Evolutionary conservation across 164 flowering plant genomes (phyloP).

Genomic region (Nymphaea colorata): DNA sequence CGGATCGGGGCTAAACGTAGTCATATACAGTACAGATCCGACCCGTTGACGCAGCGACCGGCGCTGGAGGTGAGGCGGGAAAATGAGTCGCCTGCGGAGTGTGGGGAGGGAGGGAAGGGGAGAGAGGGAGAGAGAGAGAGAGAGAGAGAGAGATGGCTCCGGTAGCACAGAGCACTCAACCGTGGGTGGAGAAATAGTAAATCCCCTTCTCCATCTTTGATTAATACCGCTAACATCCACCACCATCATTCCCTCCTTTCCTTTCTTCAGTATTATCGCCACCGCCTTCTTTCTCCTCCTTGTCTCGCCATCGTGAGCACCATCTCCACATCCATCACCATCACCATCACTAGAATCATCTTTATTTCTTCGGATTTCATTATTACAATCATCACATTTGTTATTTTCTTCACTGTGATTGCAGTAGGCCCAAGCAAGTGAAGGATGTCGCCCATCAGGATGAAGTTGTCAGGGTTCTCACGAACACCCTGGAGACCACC

Average conservation of each 20-base stretch:
- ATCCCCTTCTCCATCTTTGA: neutral
- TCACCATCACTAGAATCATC: neutral
- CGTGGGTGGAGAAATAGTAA: conserved; percentile 99
- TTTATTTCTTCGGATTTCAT: neutral
- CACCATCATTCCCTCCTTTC: neutral
- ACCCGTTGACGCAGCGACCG: too few relatives aligned
- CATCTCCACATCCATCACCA: neutral
- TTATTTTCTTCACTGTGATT: neutral
- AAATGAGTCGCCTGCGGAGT: too few relatives aligned
- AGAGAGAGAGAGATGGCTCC: conserved; percentile 52
- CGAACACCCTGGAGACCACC: conserved; percentile 84
- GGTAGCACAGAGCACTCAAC: conserved; percentile 68
- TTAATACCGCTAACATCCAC: neutral
- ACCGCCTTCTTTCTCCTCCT: neutral
- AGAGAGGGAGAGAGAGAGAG: conserved; percentile 2
- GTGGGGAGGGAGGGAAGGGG: conserved; percentile 3
- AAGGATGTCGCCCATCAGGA: conserved; percentile 97
- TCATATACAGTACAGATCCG: too few relatives aligned
- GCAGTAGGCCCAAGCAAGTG: conserved; percentile 91
- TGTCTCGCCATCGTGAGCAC: neutral
- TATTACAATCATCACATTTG: neutral
- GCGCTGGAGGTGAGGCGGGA: too few relatives aligned
- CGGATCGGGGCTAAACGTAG: too few relatives aligned
- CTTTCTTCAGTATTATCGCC: neutral
- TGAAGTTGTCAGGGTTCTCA: conserved; percentile 87